These are phyloP conservation scores for Blastocystis hominis DNA, from an alignment of 352 stramenopile genomes.

Conservation along the genomic window DNA sequence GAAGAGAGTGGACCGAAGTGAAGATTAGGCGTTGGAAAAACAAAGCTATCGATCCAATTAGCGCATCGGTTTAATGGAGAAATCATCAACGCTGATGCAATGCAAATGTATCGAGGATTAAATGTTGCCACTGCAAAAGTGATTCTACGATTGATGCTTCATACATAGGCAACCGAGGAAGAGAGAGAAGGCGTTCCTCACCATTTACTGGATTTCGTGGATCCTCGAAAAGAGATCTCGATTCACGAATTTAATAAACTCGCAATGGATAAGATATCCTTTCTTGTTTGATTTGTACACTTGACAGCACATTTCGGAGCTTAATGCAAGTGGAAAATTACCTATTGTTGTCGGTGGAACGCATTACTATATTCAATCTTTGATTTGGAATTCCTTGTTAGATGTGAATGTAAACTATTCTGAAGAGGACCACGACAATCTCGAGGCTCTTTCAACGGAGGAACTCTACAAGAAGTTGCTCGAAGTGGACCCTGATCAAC, in stretches of 20 bases:
- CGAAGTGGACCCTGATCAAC: conserved; percentile 70
- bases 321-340: conserved; percentile 73
- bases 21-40: conserved; percentile 70
- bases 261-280: conserved; percentile 64
- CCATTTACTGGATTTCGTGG: conserved; percentile 75
- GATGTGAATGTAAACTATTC: conserved; percentile 62
- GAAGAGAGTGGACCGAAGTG: neutral
- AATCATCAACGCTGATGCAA: conserved; percentile 79
- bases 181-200: conserved; percentile 78
- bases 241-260: conserved; percentile 73
- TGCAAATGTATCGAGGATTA: conserved; percentile 80
- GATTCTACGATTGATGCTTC: neutral
- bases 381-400: conserved; percentile 76
- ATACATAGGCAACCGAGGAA: conserved; percentile 63
- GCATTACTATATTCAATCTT: conserved; percentile 81
- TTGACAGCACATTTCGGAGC: conserved; percentile 69
- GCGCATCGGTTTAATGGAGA: conserved; percentile 75
- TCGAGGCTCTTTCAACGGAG: conserved; percentile 35
- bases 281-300: neutral
- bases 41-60: conserved; percentile 80
- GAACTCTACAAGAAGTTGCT: conserved; percentile 66
- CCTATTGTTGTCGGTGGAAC: conserved; percentile 80
- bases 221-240: conserved; percentile 68
- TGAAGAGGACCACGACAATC: conserved; percentile 44
- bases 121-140: conserved; percentile 79